Evolutionary conservation across 2,329 filamentous ascomycete genomes (phyloP).

Genomic region (Madurella fahalii): DNA sequence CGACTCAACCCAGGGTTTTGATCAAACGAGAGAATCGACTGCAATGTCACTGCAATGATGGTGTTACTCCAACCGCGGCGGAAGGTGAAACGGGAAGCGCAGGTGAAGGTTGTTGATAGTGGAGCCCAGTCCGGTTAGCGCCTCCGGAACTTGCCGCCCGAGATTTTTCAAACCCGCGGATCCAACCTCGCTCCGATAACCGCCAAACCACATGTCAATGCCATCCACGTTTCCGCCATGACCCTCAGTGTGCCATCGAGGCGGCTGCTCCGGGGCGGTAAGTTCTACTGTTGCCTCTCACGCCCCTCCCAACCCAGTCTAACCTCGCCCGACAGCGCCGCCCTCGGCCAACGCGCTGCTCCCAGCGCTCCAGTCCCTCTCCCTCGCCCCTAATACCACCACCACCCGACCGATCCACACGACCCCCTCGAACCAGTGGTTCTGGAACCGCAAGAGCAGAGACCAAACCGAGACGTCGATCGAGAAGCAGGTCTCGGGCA

Average conservation of each 20-base stretch:
- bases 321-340: conserved; percentile 10
- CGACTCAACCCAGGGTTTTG: no score
- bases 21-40: no score
- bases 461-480: conserved; percentile 13
- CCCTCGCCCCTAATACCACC: conserved; percentile 10
- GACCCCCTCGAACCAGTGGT: conserved; percentile 34
- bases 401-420: conserved; percentile 27
- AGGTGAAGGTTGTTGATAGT: conserved; percentile 8
- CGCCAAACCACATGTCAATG: conserved; percentile 20
- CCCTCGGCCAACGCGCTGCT: conserved; percentile 18
- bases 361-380: conserved; percentile 23
- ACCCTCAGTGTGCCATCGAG: conserved; percentile 60
- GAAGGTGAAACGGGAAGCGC: no score
- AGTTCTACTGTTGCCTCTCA: conserved; percentile 19
- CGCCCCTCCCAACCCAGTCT: neutral
- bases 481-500: conserved; percentile 4
- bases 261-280: conserved; percentile 59
- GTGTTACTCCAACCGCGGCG: no score
- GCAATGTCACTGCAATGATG: no score
- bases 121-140: conserved; percentile 17
- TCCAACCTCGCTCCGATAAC: conserved; percentile 18
- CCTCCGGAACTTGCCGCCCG: conserved; percentile 22
- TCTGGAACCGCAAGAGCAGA: conserved; percentile 30
- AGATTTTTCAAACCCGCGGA: conserved; percentile 21
- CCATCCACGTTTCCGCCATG: conserved; percentile 45